Evolutionary conservation across 192 early-diverging fungal species (phyloP), one percentile per base, ranked within the genome.

Genomic region (Backusella liffmaniae): DNA sequence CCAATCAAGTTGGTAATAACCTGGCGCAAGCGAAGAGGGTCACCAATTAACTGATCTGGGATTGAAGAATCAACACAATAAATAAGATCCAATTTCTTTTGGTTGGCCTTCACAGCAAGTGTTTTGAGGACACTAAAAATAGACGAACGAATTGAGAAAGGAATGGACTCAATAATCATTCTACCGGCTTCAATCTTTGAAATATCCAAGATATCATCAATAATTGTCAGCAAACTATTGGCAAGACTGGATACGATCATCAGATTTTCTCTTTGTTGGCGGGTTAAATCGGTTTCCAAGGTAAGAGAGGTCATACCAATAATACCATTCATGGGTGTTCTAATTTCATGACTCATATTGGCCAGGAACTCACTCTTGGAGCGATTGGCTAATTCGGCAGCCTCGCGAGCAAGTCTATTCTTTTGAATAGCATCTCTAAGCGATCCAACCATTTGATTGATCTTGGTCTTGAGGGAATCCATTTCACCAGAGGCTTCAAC

Each of bases 181-280:
- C 91, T 89, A 23, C 91, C 91, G n/a, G 91, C 90, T 79, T 93
- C 94, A 66, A 93, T 87, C 88, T 91, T 92, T 73, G 91, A 92
- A 76, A 93, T 80, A 78, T 94, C 94, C 21, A 87, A 66, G n/a
- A 85, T 87, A 73, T 87, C 84, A 65, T 87, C 82, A 70, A 87
- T 84, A 12, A 87, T 79, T 0, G 83, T 84, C 65, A 84, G 71
- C 10, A 87, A 77, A 62, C 84, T 81, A 44, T 84, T 80, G 16
- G 80, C 82, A 23, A 83, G 77, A 3, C 82, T 82, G 26, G 80
- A 79, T 13, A 87, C 82, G 18, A 81, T 85, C 77, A 81, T 80
- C 5, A 83, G 74, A 70, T 85, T 82, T 74, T 93, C 92, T 39
- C 89, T 90, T 79, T 92, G 88, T 37, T 91, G 86, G 8, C 88